Evolutionary conservation across 2,329 filamentous ascomycete genomes (phyloP).

Genomic region (Cercospora citrullina): DNA sequence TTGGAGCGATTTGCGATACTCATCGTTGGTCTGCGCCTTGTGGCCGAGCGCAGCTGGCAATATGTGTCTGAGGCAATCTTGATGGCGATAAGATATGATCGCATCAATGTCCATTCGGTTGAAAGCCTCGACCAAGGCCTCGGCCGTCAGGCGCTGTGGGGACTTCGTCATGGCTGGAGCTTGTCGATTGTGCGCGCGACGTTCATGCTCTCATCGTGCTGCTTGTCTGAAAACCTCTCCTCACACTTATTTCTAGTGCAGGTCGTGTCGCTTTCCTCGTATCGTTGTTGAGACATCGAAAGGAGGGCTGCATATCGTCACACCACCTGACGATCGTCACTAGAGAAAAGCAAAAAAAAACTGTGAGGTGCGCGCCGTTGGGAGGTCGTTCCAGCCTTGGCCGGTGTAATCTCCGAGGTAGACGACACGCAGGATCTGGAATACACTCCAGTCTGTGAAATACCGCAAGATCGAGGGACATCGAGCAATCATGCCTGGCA

Average conservation of each 20-base stretch:
- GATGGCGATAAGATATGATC: conserved; percentile 36
- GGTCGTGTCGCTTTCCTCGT: not conserved
- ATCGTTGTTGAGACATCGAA: not conserved
- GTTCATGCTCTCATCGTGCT: conserved; percentile 3
- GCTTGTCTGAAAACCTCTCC: not conserved
- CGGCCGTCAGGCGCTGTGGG: conserved; percentile 35
- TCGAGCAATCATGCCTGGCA: conserved; percentile 30
- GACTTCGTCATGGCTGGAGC: conserved; percentile 18
- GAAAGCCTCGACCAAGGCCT: conserved; percentile 37
- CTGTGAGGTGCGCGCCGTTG: not conserved
- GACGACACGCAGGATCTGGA: not conserved
- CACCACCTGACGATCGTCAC: conserved; percentile 1
- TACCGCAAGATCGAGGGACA: not conserved
- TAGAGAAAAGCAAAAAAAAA: not conserved
- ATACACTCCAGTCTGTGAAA: conserved; percentile 6
- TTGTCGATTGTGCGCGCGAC: not conserved
- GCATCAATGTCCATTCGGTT: conserved; percentile 36
- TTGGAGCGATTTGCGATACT: conserved; percentile 25
- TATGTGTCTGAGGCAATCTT: conserved; percentile 34
- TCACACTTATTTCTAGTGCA: not conserved
- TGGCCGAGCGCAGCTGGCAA: conserved; percentile 35
- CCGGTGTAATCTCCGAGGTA: conserved; percentile 7
- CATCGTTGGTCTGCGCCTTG: conserved; percentile 30
- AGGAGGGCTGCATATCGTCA: not conserved
- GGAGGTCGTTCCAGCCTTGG: not conserved